Base-by-base conservation (phyloP, 768 basidiomycete species). In the Boletus fagicola region DNA sequence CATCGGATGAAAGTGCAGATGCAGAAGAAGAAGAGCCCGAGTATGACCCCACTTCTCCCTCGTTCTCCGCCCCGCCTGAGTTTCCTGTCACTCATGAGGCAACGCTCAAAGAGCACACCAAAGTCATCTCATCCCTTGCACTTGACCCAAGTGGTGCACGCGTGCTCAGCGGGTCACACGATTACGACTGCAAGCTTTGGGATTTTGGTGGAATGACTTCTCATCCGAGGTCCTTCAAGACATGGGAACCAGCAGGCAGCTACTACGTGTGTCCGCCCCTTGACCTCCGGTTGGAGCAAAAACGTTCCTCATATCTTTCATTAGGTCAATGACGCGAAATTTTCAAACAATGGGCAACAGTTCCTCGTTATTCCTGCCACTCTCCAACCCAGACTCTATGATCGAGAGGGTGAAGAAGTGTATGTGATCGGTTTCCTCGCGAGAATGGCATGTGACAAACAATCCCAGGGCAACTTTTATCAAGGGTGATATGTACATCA, bases 141-240 rank as follows among this genome's bases (percentile, higher is more conserved):
- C 77, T 98, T 47, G 97, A 99, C 73, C 92, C 94, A 8, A 92
- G 95, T 22, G 97, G 97, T 56, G 94, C 96, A 13, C 85, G 97
- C 36, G 75, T 99, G 31, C 75, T 92, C 18, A 90, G 92, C 10
- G 97, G 97, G 16, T 92, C 92, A 20, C 89, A 98, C 75, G 97
- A 99, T 72, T 98, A 98, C 69, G 97, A 99, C 73, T 87, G 90
- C 74, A 98, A 98, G 76, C 74, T 99, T 53, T 99, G 96, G 95
- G 97, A 99, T 74, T 98, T 98, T 74, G 96, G 96, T 64, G 97
- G 97, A 16, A 99, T 99, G 97, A 90, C 92, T 68, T 77, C 80
- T 60, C 77, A 85, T 61, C 86, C 88, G 73, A 92, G 92, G 73
- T 95, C 97, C 16, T 98, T 99, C 83, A 91, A 95, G 76, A 91